These are phyloP conservation scores for Fusarium stilboides DNA, from an alignment of 2,329 filamentous ascomycete genomes.

Conservation along the genomic window DNA sequence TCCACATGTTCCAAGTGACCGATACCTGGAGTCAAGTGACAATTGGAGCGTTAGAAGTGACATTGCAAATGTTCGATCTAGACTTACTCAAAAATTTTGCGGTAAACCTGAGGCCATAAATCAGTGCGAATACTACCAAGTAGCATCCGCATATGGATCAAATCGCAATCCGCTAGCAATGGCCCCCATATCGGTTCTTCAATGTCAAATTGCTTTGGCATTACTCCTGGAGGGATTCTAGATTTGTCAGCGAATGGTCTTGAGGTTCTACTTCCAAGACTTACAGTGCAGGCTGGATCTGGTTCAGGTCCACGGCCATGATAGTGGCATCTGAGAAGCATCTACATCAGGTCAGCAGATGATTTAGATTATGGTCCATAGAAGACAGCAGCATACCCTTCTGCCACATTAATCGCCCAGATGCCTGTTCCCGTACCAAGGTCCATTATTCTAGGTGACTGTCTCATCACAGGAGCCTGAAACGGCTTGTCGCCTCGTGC, in stretches of 20 bases:
- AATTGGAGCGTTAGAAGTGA: conserved; percentile 53
- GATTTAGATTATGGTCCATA: neutral
- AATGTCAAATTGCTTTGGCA: conserved; percentile 77
- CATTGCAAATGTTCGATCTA: neutral
- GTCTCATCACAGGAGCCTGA: conserved; percentile 34
- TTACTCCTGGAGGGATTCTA: conserved; percentile 77
- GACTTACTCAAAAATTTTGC: conserved; percentile 75
- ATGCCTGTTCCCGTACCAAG: conserved; percentile 91
- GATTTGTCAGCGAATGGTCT: conserved; percentile 32
- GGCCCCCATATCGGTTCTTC: conserved; percentile 77
- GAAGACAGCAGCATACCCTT: conserved; percentile 65
- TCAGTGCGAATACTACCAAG: conserved; percentile 79
- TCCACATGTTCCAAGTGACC: conserved; percentile 91
- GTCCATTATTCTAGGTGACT: conserved; percentile 66
- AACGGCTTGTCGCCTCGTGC: conserved; percentile 66
- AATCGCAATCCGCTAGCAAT: conserved; percentile 73
- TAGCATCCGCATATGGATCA: conserved; percentile 87
- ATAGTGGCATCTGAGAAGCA: conserved; percentile 50
- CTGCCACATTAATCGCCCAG: conserved; percentile 90
- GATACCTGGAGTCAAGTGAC: conserved; percentile 81
- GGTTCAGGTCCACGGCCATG: conserved; percentile 59
- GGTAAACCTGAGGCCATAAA: conserved; percentile 81
- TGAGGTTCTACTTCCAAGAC: conserved; percentile 21
- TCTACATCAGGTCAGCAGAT: conserved; percentile 33
- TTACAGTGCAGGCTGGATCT: conserved; percentile 59